phyloP scores from a whole-genome alignment of 2,329 filamentous ascomycete genomes.

The Diaporthe ampelina region DNA sequence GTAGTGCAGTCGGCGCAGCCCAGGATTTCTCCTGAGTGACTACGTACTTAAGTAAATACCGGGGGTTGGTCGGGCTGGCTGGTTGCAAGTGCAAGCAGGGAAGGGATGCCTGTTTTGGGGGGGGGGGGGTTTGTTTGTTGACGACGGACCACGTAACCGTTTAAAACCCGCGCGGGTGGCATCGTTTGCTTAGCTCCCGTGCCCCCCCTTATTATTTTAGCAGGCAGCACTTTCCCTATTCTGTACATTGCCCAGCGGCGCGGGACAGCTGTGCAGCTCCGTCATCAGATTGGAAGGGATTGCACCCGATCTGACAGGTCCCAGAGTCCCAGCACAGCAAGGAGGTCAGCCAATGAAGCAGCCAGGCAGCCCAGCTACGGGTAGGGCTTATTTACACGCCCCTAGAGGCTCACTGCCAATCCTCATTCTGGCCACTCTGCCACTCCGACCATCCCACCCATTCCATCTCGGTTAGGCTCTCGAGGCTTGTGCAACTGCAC shows the following conservation, averaged over 20 bases:
- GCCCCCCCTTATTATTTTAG: slow-evolving; percentile 4
- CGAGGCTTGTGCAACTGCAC: neutral
- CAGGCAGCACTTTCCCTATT: slow-evolving; percentile 15
- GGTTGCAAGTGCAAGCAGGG: slow-evolving; percentile 19
- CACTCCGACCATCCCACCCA: neutral
- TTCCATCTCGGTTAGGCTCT: slow-evolving; percentile 24
- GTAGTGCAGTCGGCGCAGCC: slow-evolving; percentile 13
- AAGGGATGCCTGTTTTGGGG: slow-evolving; percentile 15
- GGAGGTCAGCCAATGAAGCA: slow-evolving; percentile 4
- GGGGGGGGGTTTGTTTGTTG: slow-evolving; percentile 22
- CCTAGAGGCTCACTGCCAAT: slow-evolving; percentile 26
- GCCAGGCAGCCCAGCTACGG: neutral
- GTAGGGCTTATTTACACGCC: slow-evolving; percentile 21
- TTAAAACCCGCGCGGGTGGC: slow-evolving; percentile 29
- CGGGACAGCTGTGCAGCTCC: neutral
- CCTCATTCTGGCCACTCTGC: slow-evolving; percentile 15
- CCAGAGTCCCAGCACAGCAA: neutral
- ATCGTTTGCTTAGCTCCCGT: slow-evolving; percentile 29
- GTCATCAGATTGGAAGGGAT: slow-evolving; percentile 13
- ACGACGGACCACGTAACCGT: slow-evolving; percentile 29
- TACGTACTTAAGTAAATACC: slow-evolving; percentile 12
- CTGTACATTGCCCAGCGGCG: slow-evolving; percentile 1
- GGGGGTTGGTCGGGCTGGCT: slow-evolving; percentile 11
- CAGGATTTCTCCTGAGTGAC: slow-evolving; percentile 4
- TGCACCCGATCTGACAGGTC: slow-evolving; percentile 25